A percentile compares a stretch with the other conserved stretches of the same genome.
Evolutionary conservation across 2,329 filamentous ascomycete species (phyloP).

Genomic region (Dryadomyces quercivorus): DNA sequence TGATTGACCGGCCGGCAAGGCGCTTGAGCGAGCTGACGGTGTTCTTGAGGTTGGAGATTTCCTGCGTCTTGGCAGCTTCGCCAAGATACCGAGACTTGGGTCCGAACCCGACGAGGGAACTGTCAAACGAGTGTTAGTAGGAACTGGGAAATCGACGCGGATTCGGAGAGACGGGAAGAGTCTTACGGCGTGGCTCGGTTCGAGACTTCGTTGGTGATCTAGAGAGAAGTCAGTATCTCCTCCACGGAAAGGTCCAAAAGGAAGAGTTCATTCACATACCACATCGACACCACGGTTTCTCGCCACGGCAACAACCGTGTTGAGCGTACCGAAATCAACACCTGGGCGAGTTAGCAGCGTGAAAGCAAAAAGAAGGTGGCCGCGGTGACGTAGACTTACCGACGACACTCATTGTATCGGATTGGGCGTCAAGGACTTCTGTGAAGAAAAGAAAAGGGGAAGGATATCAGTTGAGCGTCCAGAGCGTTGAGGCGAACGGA

Average conservation of each 20-base stretch:
- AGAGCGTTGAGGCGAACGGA: too few species aligned
- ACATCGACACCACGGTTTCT: conserved; percentile 98
- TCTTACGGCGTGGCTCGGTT: conserved; percentile 96
- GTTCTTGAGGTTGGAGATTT: conserved; percentile 99
- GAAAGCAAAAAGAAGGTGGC: not conserved
- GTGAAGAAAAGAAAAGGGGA: not conserved
- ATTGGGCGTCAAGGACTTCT: conserved; percentile 1
- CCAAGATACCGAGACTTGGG: conserved; percentile 89
- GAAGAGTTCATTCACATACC: conserved; percentile 48
- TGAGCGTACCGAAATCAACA: conserved; percentile 91
- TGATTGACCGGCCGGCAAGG: conserved; percentile 73
- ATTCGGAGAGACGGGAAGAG: not conserved
- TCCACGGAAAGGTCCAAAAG: not conserved
- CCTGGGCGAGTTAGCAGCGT: conserved; percentile 31
- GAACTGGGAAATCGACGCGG: not conserved
- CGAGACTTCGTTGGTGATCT: conserved; percentile 99
- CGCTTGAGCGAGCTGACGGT: conserved; percentile 89
- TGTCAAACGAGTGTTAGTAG: conserved; percentile 22
- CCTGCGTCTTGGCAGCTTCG: conserved; percentile 93
- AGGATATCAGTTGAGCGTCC: not conserved
- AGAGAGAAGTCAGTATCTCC: conserved; percentile 11
- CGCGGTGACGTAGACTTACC: conserved; percentile 5
- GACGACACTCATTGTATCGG: conserved; percentile 14
- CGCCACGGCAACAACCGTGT: conserved; percentile 94
- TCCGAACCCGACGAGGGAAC: conserved; percentile 88